These are phyloP conservation scores for Teratosphaeria viscida DNA, from an alignment of 2,329 filamentous ascomycete genomes.

Conservation along the genomic window DNA sequence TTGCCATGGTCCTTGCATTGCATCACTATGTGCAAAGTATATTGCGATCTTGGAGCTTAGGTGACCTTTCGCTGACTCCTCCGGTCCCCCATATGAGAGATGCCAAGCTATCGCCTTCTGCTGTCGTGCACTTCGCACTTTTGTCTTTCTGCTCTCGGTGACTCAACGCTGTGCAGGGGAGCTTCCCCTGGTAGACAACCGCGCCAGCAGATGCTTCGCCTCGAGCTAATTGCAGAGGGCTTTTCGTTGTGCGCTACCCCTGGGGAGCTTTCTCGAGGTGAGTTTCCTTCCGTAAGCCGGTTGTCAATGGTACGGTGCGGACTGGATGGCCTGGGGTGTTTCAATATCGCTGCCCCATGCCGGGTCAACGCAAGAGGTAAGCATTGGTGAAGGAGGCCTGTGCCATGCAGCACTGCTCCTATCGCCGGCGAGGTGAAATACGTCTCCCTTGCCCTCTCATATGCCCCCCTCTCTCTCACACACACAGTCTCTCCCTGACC, in stretches of 20 bases:
- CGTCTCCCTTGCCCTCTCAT: background rate
- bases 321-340: too few species aligned
- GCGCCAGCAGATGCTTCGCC: too few species aligned
- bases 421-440: background rate
- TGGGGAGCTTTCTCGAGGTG: too few species aligned
- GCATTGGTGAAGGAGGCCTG: background rate
- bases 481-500: background rate
- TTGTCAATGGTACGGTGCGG: too few species aligned
- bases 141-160: too few species aligned
- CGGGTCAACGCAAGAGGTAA: background rate
- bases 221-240: too few species aligned
- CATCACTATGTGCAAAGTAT: background rate
- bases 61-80: background rate
- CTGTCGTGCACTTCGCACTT: background rate
- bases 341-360: too few species aligned
- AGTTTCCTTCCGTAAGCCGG: too few species aligned
- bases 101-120: background rate
- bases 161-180: too few species aligned
- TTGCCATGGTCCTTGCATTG: background rate
- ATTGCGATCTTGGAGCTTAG: background rate
- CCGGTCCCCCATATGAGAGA: background rate
- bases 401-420: background rate
- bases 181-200: too few species aligned
- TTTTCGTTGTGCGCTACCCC: too few species aligned
- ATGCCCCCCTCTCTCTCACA: background rate